Conservation (phyloP, 2,329 filamentous ascomycete species). For the Botrytis sinoallii region DNA sequence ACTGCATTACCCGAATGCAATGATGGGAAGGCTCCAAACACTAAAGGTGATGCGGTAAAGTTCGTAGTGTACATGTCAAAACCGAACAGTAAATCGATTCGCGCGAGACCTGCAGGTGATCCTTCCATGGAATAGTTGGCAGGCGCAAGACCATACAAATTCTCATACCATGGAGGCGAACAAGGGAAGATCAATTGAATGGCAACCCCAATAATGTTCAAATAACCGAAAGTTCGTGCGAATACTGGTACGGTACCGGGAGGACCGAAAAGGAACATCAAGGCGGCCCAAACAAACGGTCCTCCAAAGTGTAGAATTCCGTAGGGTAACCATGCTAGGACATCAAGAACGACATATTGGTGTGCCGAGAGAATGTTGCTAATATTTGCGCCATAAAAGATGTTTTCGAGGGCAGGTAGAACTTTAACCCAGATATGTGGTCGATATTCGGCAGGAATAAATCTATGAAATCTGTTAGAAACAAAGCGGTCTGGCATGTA, state of each 20-base stretch:
- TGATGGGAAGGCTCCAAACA: slow-evolving; percentile 93
- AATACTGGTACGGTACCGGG: slow-evolving; percentile 83
- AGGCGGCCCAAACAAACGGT: slow-evolving; percentile 71
- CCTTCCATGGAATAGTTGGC: slow-evolving; percentile 90
- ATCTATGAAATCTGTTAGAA: slow-evolving; percentile 51
- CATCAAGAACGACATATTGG: slow-evolving; percentile 76
- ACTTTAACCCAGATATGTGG: slow-evolving; percentile 96
- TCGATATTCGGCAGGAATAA: slow-evolving; percentile 83
- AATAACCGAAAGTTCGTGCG: slow-evolving; percentile 84
- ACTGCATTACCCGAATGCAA: slow-evolving; percentile 88
- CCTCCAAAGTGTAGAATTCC: slow-evolving; percentile 87
- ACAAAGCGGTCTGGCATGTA: slow-evolving; percentile 2
- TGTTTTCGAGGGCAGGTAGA: slow-evolving; percentile 90
- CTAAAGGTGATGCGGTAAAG: slow-evolving; percentile 85
- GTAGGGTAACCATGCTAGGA: slow-evolving; percentile 91
- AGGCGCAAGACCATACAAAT: slow-evolving; percentile 82
- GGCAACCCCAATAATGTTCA: slow-evolving; percentile 82
- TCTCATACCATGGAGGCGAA: slow-evolving; percentile 96
- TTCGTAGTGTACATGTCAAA: slow-evolving; percentile 90
- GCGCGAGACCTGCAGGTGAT: slow-evolving; percentile 82
- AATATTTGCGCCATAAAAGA: slow-evolving; percentile 91
- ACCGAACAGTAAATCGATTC: slow-evolving; percentile 85
- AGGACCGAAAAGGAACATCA: slow-evolving; percentile 86
- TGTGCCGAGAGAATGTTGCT: slow-evolving; percentile 94
- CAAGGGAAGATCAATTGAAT: slow-evolving; percentile 91